Conservation (phyloP, 805 yeast genomes). For the Priceomyces haplophilus region DNA sequence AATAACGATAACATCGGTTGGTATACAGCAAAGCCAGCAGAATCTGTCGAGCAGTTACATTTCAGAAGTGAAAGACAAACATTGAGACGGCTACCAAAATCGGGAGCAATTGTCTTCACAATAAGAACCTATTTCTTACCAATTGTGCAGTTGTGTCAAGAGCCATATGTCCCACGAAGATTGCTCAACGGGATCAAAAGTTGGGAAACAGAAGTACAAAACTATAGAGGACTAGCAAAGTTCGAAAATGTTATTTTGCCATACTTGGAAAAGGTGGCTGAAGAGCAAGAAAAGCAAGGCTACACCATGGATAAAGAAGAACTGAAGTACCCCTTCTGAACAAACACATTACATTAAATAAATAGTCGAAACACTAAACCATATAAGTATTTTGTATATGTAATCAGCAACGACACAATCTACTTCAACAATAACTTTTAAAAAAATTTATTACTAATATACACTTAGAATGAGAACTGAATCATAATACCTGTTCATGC, state of each 20-base stretch:
- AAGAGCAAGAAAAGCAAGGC: constrained; percentile 47
- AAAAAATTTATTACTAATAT: constrained; percentile 7
- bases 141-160: constrained; percentile 49
- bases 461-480: constrained; percentile 9
- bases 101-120: constrained; percentile 59
- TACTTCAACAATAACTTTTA: background rate
- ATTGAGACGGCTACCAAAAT: constrained; percentile 55
- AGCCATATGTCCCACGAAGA: constrained; percentile 61
- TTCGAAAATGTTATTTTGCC: constrained; percentile 54
- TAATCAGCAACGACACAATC: no score
- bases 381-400: no score
- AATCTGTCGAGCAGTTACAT: constrained; percentile 43
- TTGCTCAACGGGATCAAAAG: constrained; percentile 55
- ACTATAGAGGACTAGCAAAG: constrained; percentile 56
- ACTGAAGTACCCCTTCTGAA: constrained; percentile 40
- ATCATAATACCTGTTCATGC: constrained; percentile 3
- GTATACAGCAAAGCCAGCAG: constrained; percentile 57
- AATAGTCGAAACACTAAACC: no score
- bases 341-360: no score
- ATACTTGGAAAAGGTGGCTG: constrained; percentile 47
- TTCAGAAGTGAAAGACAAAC: constrained; percentile 67
- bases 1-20: constrained; percentile 52
- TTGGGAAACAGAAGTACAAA: constrained; percentile 60
- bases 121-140: constrained; percentile 64
- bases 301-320: constrained; percentile 39